Percentiles rank a stretch among this genome's conserved stretches.
phyloP scores from a whole-genome alignment of 179 eudicot species.

The Corrigiola litoralis region DNA sequence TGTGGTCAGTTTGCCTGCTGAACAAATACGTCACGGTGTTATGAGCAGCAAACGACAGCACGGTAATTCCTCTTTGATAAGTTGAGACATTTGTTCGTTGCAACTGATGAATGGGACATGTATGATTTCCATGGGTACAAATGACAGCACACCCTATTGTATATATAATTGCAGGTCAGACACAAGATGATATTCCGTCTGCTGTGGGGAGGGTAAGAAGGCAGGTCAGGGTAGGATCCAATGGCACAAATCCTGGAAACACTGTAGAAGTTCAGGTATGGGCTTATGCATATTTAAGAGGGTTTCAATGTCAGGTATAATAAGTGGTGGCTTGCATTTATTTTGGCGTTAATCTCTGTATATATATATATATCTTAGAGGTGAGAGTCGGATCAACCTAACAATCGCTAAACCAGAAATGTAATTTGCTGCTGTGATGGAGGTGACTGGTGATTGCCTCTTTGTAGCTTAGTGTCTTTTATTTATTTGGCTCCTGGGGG shows the following conservation, averaged over 20 bases:
- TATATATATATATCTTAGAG: too few species aligned
- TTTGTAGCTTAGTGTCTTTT: too few species aligned
- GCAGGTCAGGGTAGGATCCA: slow-evolving; percentile 23
- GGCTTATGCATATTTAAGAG: not conserved
- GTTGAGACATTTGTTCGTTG: slow-evolving; percentile 1
- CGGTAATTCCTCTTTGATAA: slow-evolving; percentile 11
- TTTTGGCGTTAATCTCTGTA: not conserved
- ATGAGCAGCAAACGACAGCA: slow-evolving; percentile 17
- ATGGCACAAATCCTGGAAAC: slow-evolving; percentile 12
- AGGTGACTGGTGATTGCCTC: too few species aligned
- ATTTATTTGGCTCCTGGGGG: too few species aligned
- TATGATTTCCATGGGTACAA: too few species aligned
- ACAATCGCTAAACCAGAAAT: too few species aligned
- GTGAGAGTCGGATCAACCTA: too few species aligned
- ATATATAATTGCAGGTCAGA: slow-evolving; percentile 30
- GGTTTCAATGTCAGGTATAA: not conserved
- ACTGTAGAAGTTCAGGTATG: slow-evolving; percentile 33
- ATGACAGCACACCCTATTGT: too few species aligned
- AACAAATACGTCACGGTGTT: slow-evolving; percentile 12
- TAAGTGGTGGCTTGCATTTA: not conserved
- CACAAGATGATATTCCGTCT: slow-evolving; percentile 22
- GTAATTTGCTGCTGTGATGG: too few species aligned
- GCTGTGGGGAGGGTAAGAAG: slow-evolving; percentile 37
- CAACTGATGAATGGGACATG: not conserved
- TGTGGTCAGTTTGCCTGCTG: slow-evolving; percentile 25